A percentile compares a stretch with the other conserved stretches of the same genome.
These are phyloP conservation scores for Pyrenochaeta sp. DNA, from an alignment of 2,329 filamentous ascomycete genomes.

Conservation along the genomic window DNA sequence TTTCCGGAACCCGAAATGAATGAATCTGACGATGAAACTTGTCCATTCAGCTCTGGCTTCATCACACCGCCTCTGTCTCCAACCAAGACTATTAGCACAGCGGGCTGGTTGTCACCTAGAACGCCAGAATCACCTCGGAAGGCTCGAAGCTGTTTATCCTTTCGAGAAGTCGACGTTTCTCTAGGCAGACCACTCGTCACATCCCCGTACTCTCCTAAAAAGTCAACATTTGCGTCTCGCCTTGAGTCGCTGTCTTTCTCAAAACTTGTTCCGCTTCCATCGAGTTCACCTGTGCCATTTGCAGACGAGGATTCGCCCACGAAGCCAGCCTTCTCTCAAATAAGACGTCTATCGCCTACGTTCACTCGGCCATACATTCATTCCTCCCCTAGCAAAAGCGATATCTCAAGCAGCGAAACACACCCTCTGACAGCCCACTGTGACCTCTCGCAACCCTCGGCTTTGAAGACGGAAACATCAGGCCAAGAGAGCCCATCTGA, in stretches of 20 bases:
- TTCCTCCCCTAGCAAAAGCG: constrained; percentile 7
- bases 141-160: constrained; percentile 33
- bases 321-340: constrained; percentile 7
- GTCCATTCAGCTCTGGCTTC: constrained; percentile 22
- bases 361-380: constrained; percentile 15
- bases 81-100: constrained; percentile 43
- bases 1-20: constrained; percentile 30
- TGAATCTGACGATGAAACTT: constrained; percentile 24
- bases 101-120: constrained; percentile 38
- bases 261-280: constrained; percentile 17
- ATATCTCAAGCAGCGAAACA: too few relatives aligned
- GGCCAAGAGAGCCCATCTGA: too few relatives aligned
- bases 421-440: too few relatives aligned
- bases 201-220: constrained; percentile 34
- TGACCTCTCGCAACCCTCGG: too few relatives aligned
- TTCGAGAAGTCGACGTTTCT: constrained; percentile 20
- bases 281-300: constrained; percentile 4
- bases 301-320: constrained; percentile 18
- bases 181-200: constrained; percentile 14
- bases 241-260: constrained; percentile 22
- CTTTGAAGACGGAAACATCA: too few relatives aligned
- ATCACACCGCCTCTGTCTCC: constrained; percentile 45
- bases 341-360: constrained; percentile 5
- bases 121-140: constrained; percentile 43
- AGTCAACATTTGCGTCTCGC: constrained; percentile 20